Evolutionary conservation across 2,329 filamentous ascomycete species (phyloP), one percentile per base, ranked within the genome.

Genomic region (Emericellopsis cladophorae): DNA sequence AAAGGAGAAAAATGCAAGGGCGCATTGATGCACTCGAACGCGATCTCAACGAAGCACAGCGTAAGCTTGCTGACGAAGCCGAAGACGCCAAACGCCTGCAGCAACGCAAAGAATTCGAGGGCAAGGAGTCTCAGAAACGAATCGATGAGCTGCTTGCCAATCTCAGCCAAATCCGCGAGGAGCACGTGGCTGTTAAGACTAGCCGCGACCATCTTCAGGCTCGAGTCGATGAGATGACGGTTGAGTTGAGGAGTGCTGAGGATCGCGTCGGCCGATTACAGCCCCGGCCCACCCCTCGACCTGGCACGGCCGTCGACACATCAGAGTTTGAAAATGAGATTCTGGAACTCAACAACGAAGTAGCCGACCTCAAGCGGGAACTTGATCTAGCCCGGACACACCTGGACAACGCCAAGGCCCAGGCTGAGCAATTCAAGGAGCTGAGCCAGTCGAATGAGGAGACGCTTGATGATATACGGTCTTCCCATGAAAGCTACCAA

Each of bases 401-500:
- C 51, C 67, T 96, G 11, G 84, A 93, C 49, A 82, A 81, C 51
- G 78, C 85, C 12, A 87, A 85, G 59, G 72, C 77, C 31, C 83
- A 95, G 53, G 79, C 81, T 33, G 87, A 95, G 54, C 81, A 87
- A 50, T 96, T 93, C 69, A 90, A 85, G 59, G 76, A 81, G 39
- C 86, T 96, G 50, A 88, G 87, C 50, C 86, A 93, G 59, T 72
- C 78, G 26, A 81, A 86, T 2, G 92, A 98, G 57, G 90, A 96
- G 49, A 83, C 89, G 39, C 70, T 96, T 14, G 76, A 87, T 48
- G 84, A 80, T 44, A 68, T 93, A 41, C 82, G 80, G 38, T 77
- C 83, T 31, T 84, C 87, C 0, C 81, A 92, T 45, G 89, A 95
- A 37, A 78, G 92, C 54, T 94, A 88, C 58, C 78, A 79, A n/a